These are phyloP conservation scores for Raddia guianensis DNA, from an alignment of 176 grass and related monocot species.

Conservation along the genomic window DNA sequence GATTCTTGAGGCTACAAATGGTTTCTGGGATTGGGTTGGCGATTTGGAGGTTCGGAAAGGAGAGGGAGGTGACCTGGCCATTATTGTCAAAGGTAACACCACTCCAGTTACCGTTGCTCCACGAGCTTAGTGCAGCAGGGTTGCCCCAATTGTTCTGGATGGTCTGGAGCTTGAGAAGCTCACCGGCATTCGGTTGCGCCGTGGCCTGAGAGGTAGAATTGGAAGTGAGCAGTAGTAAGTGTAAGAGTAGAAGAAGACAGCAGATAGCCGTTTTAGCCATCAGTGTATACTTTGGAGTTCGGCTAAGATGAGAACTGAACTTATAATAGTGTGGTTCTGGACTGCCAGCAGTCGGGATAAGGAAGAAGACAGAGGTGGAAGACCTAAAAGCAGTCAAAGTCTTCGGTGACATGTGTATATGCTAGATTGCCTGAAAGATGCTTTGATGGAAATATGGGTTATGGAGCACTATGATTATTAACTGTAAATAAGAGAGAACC, in stretches of 20 bases:
- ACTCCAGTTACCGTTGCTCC: conserved; percentile 47
- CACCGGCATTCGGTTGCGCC: not conserved
- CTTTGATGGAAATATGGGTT: not conserved
- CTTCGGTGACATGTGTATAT: not conserved
- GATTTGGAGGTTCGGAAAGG: not conserved
- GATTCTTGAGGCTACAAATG: conserved; percentile 50
- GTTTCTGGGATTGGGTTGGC: conserved; percentile 30
- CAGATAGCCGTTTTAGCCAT: not conserved
- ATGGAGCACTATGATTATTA: not conserved
- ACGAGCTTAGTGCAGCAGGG: conserved; percentile 41
- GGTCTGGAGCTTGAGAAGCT: conserved; percentile 15
- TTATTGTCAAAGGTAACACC: conserved; percentile 27
- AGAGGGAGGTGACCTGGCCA: conserved; percentile 30
- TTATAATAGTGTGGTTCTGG: not conserved
- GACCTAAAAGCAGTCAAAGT: not conserved
- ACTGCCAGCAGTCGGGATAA: too few species aligned
- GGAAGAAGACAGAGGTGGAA: not conserved
- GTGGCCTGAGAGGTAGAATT: not conserved
- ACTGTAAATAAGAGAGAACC: not conserved
- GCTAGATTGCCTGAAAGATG: not conserved
- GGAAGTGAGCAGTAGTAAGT: conserved; percentile 9
- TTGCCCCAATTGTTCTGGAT: conserved; percentile 49
- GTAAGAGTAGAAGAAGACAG: not conserved
- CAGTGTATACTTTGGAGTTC: not conserved
- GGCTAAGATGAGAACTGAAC: not conserved